These are phyloP conservation scores for Xylariaceae sp. DNA, from an alignment of 2,329 filamentous ascomycete genomes.

Conservation along the genomic window DNA sequence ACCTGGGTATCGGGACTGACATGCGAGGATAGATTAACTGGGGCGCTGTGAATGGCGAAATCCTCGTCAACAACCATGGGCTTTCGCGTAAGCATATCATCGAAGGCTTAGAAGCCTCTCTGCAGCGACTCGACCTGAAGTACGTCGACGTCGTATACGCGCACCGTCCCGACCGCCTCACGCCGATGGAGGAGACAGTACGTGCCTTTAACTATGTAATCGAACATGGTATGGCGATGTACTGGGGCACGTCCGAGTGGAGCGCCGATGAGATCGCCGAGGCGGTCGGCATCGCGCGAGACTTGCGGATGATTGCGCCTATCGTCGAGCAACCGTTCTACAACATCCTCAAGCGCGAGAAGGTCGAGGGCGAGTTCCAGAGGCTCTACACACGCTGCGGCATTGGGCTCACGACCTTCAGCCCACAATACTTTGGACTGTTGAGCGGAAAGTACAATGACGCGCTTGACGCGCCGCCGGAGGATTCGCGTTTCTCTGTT, in stretches of 20 bases:
- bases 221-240: slow-evolving; percentile 57
- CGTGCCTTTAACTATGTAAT: slow-evolving; percentile 45
- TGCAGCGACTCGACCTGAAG: slow-evolving; percentile 56
- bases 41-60: slow-evolving; percentile 25
- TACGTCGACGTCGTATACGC: slow-evolving; percentile 65
- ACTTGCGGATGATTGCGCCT: slow-evolving; percentile 55
- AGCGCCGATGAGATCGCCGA: slow-evolving; percentile 54
- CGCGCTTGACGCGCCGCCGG: slow-evolving; percentile 56
- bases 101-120: slow-evolving; percentile 53
- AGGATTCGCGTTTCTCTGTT: slow-evolving; percentile 58
- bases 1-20: no score
- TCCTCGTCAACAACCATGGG: slow-evolving; percentile 39
- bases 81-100: slow-evolving; percentile 48
- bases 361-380: slow-evolving; percentile 58
- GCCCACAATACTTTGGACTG: slow-evolving; percentile 52
- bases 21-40: slow-evolving; percentile 24
- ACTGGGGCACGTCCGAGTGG: slow-evolving; percentile 63
- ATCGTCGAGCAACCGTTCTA: slow-evolving; percentile 49
- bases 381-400: slow-evolving; percentile 53
- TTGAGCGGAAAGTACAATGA: slow-evolving; percentile 63
- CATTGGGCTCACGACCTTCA: slow-evolving; percentile 46
- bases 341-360: slow-evolving; percentile 57
- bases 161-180: slow-evolving; percentile 53
- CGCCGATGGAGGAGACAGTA: slow-evolving; percentile 61
- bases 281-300: slow-evolving; percentile 49